Percentiles rank a stretch among this genome's conserved stretches.
Conservation (phyloP, 768 basidiomycete species). For the Artomyces pyxidatus region DNA sequence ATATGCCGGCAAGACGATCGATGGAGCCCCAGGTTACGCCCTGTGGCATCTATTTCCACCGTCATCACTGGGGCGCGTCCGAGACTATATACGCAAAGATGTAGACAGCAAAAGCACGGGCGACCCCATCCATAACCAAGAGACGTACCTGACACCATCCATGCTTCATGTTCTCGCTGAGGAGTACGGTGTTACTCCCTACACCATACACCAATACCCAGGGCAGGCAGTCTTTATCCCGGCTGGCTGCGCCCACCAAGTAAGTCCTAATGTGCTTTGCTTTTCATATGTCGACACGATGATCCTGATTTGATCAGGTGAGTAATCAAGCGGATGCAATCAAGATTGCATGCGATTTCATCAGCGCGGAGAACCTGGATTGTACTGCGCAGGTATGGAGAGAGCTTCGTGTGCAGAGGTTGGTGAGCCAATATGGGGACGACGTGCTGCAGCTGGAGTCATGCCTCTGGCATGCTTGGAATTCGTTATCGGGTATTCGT, state of each 20-base stretch:
- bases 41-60: slow-evolving; percentile 89
- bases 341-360: slow-evolving; percentile 93
- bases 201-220: slow-evolving; percentile 81
- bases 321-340: slow-evolving; percentile 89
- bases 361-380: slow-evolving; percentile 85
- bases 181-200: slow-evolving; percentile 63
- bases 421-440: slow-evolving; percentile 83
- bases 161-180: slow-evolving; percentile 61
- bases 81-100: slow-evolving; percentile 58
- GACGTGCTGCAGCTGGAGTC: slow-evolving; percentile 85
- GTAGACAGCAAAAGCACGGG: slow-evolving; percentile 52
- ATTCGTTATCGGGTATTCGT: slow-evolving; percentile 40
- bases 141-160: slow-evolving; percentile 70
- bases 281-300: background rate
- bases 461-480: slow-evolving; percentile 93
- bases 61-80: slow-evolving; percentile 67
- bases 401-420: slow-evolving; percentile 88
- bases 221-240: slow-evolving; percentile 95
- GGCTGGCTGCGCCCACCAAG: slow-evolving; percentile 89
- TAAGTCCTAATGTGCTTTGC: slow-evolving; percentile 23
- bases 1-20: slow-evolving; percentile 48
- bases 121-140: slow-evolving; percentile 87
- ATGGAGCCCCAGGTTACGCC: slow-evolving; percentile 62
- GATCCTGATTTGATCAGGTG: slow-evolving; percentile 64
- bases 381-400: slow-evolving; percentile 77